Evolutionary conservation across 768 basidiomycete species (phyloP).

Genomic region (Collybia sp.): DNA sequence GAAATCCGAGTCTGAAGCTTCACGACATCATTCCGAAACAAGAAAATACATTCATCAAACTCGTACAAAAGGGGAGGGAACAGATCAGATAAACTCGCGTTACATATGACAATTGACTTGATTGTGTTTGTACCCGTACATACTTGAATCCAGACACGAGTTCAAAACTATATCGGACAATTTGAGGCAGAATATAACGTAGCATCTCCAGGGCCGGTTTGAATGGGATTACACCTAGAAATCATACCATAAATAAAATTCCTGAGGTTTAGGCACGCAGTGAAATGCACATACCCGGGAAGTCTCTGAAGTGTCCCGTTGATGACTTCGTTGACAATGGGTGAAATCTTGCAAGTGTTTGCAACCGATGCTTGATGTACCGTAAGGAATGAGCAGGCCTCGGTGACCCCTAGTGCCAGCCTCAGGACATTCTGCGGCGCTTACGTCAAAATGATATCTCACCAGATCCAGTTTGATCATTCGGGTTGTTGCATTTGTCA

Average conservation of each 20-base stretch:
- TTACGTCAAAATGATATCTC: not conserved
- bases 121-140: too few relatives aligned
- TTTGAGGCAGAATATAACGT: conserved; percentile 23
- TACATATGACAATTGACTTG: too few relatives aligned
- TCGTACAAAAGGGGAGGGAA: too few relatives aligned
- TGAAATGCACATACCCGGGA: conserved; percentile 20
- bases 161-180: conserved; percentile 14
- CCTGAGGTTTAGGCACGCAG: not conserved
- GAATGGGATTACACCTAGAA: conserved; percentile 34
- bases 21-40: too few relatives aligned
- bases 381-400: conserved; percentile 34
- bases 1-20: too few relatives aligned
- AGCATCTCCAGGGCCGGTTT: conserved; percentile 32
- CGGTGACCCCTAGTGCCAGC: conserved; percentile 22
- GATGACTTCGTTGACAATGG: conserved; percentile 23
- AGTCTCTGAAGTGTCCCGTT: conserved; percentile 17
- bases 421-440: too few relatives aligned
- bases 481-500: conserved; percentile 36
- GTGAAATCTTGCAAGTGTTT: conserved; percentile 23
- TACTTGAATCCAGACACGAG: too few relatives aligned
- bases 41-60: too few relatives aligned
- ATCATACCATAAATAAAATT: not conserved
- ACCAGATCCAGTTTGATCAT: conserved; percentile 26
- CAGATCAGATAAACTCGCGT: too few relatives aligned
- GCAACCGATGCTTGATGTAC: conserved; percentile 20